Evolutionary conservation across 805 yeast species (phyloP).

Genomic region (Yarrowia alimentaria): DNA sequence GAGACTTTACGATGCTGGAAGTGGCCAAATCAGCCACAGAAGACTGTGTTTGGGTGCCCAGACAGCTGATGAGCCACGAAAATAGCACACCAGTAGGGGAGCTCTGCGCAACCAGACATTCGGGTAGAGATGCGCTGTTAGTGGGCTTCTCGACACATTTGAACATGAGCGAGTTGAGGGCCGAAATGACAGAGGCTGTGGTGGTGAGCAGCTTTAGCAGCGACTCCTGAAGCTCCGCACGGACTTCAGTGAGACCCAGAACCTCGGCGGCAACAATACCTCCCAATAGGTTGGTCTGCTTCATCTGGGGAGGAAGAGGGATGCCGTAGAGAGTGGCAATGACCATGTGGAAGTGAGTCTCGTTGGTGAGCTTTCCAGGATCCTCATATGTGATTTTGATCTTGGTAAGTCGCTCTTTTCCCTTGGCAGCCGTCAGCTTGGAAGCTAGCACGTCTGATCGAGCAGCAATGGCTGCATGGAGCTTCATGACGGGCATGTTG

Average conservation of each 20-base stretch:
- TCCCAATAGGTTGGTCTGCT: constrained; percentile 5
- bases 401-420: not conserved
- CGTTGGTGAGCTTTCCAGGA: not conserved
- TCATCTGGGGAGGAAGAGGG: not conserved
- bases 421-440: not conserved
- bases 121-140: not conserved
- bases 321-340: constrained; percentile 15
- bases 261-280: not conserved
- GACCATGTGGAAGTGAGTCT: not conserved
- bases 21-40: constrained; percentile 10
- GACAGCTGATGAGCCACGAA: constrained; percentile 3
- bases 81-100: no score
- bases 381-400: not conserved
- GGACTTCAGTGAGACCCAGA: not conserved
- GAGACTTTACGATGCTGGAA: constrained; percentile 33
- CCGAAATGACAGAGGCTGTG: constrained; percentile 6
- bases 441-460: constrained; percentile 36
- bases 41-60: constrained; percentile 4
- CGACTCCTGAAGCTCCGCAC: not conserved
- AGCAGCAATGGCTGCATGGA: constrained; percentile 40
- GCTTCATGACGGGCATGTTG: not conserved
- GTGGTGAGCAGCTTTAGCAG: not conserved
- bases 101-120: no score
- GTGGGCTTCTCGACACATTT: not conserved
- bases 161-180: not conserved